phyloP scores from a whole-genome alignment of 2,329 filamentous ascomycete species.

The Xylariaceae sp. region DNA sequence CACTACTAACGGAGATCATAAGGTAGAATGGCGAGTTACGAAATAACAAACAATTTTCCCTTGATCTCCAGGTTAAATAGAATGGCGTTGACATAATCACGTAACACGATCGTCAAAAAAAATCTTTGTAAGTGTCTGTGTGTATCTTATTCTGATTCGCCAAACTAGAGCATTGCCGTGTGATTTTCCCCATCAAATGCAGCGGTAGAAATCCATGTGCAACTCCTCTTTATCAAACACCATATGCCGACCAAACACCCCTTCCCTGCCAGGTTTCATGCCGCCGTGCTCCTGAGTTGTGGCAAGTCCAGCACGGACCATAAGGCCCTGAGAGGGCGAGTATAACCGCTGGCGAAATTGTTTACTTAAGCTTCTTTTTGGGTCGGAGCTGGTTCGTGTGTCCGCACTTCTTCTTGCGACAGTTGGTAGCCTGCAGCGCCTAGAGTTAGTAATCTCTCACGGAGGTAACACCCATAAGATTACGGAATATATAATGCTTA shows the following conservation, averaged over 20 bases:
- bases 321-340: neutral
- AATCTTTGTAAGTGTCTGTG: conserved; percentile 13
- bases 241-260: conserved; percentile 23
- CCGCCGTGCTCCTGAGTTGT: conserved; percentile 15
- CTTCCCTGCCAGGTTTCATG: conserved; percentile 7
- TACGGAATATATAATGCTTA: too few species aligned
- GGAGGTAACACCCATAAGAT: too few species aligned
- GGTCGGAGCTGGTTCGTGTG: conserved; percentile 99
- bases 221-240: conserved; percentile 27
- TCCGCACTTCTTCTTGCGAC: conserved; percentile 99
- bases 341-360: conserved; percentile 21
- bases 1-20: too few species aligned
- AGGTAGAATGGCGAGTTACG: neutral
- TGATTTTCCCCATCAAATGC: conserved; percentile 17
- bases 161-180: conserved; percentile 23
- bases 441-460: neutral
- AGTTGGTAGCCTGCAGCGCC: conserved; percentile 98
- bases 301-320: conserved; percentile 10
- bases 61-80: too few species aligned
- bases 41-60: neutral
- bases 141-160: conserved; percentile 24
- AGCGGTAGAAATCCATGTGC: conserved; percentile 23
- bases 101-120: neutral
- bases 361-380: conserved; percentile 85
- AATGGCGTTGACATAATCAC: neutral